phyloP scores from a whole-genome alignment of 306 rosid genomes.

The apple (Malus domestica) region DNA sequence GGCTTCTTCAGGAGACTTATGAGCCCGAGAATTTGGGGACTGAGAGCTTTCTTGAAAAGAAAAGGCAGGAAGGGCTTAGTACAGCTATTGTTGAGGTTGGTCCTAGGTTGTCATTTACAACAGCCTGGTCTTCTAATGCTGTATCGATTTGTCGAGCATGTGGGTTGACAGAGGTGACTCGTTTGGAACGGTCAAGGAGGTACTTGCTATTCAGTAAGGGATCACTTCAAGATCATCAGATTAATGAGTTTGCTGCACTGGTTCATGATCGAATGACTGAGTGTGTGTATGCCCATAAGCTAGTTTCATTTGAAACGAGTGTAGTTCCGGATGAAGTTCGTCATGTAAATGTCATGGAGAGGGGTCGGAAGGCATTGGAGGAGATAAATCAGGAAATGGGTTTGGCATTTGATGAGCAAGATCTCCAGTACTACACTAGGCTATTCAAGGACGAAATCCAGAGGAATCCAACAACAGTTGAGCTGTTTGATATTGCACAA shows the following conservation, averaged over 20 bases:
- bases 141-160: conserved; percentile 80
- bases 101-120: conserved; percentile 81
- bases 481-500: conserved; percentile 85
- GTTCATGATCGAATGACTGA: conserved; percentile 92
- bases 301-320: conserved; percentile 56
- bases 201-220: conserved; percentile 51
- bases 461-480: conserved; percentile 81
- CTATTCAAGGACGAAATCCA: conserved; percentile 73
- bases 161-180: conserved; percentile 75
- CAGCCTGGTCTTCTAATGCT: conserved; percentile 93
- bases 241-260: conserved; percentile 61
- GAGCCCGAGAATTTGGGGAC: conserved; percentile 74
- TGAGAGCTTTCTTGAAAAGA: conserved; percentile 79
- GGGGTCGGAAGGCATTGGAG: conserved; percentile 72
- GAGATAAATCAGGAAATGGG: conserved; percentile 81
- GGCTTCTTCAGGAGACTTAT: conserved; percentile 88
- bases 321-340: conserved; percentile 59
- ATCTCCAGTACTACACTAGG: conserved; percentile 64
- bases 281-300: conserved; percentile 58
- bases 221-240: conserved; percentile 42
- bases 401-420: conserved; percentile 89
- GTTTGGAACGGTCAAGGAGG: conserved; percentile 85
- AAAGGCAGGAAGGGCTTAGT: conserved; percentile 48
- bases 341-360: conserved; percentile 68
- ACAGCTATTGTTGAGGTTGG: conserved; percentile 72